Conservation (phyloP, 306 rosid species). For the Dryas octopetala region DNA sequence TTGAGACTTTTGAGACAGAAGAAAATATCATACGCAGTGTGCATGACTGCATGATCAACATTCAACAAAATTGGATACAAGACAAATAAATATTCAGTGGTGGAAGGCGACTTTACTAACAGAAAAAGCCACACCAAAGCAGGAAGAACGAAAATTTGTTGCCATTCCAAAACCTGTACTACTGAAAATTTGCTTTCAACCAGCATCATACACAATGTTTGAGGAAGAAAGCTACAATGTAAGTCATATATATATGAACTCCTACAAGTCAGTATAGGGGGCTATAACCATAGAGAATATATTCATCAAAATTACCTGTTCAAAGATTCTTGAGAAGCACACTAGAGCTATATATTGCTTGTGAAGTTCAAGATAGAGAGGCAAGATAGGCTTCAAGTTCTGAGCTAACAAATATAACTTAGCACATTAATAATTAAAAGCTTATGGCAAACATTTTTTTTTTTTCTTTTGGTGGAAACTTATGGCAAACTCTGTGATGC, state of each 20-base stretch:
- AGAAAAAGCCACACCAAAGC: not conserved
- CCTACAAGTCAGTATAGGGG: not conserved
- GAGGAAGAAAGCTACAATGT: not conserved
- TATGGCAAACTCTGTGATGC: no score
- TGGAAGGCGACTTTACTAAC: not conserved
- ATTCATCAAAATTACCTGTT: constrained; percentile 1
- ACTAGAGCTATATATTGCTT: not conserved
- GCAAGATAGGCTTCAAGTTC: not conserved
- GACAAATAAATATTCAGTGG: not conserved
- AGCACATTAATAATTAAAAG: not conserved
- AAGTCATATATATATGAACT: not conserved
- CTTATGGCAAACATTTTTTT: no score
- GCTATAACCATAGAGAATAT: not conserved
- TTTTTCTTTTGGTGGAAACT: no score
- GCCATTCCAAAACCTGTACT: not conserved
- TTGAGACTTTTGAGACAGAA: no score
- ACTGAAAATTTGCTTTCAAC: not conserved
- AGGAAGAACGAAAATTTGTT: not conserved
- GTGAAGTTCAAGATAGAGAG: not conserved
- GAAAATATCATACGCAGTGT: not conserved
- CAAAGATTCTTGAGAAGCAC: not conserved
- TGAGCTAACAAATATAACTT: not conserved
- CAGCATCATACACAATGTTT: not conserved
- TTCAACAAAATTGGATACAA: not conserved
- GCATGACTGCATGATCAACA: not conserved